These are phyloP conservation scores for Neonectria ditissima DNA, from an alignment of 2,329 filamentous ascomycete species.

Conservation along the genomic window DNA sequence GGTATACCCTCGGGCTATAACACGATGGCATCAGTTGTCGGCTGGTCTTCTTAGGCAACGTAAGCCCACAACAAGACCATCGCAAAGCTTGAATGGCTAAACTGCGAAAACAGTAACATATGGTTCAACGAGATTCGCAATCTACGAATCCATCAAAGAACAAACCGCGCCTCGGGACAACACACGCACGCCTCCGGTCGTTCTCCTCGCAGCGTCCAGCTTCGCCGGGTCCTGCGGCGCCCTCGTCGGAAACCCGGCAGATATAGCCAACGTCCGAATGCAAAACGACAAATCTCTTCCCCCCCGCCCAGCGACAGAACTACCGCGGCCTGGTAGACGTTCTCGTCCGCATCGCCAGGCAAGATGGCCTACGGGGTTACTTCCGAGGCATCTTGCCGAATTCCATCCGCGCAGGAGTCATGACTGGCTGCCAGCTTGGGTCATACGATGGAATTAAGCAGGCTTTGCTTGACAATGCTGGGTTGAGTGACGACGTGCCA, in stretches of 20 bases:
- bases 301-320: slow-evolving; percentile 19
- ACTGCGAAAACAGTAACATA: slow-evolving; percentile 23
- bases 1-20: background rate
- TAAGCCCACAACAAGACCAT: background rate
- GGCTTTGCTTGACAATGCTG: slow-evolving; percentile 5
- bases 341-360: slow-evolving; percentile 19
- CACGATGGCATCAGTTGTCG: slow-evolving; percentile 17
- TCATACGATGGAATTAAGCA: slow-evolving; percentile 29
- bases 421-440: slow-evolving; percentile 27
- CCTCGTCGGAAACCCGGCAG: slow-evolving; percentile 24
- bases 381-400: slow-evolving; percentile 26
- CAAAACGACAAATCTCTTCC: slow-evolving; percentile 28
- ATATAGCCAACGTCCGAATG: slow-evolving; percentile 32
- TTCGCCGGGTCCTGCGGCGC: slow-evolving; percentile 24
- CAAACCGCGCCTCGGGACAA: background rate
- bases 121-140: slow-evolving; percentile 29
- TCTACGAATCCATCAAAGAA: slow-evolving; percentile 30
- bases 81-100: background rate
- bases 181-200: slow-evolving; percentile 3
- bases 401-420: slow-evolving; percentile 19
- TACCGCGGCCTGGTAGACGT: slow-evolving; percentile 28
- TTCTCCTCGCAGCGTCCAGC: slow-evolving; percentile 21
- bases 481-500: slow-evolving; percentile 12
- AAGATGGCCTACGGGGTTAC: slow-evolving; percentile 22
- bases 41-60: slow-evolving; percentile 26